Conservation (phyloP, 495 filamentous ascomycete species). For the Mycothermus thermophilus region DNA sequence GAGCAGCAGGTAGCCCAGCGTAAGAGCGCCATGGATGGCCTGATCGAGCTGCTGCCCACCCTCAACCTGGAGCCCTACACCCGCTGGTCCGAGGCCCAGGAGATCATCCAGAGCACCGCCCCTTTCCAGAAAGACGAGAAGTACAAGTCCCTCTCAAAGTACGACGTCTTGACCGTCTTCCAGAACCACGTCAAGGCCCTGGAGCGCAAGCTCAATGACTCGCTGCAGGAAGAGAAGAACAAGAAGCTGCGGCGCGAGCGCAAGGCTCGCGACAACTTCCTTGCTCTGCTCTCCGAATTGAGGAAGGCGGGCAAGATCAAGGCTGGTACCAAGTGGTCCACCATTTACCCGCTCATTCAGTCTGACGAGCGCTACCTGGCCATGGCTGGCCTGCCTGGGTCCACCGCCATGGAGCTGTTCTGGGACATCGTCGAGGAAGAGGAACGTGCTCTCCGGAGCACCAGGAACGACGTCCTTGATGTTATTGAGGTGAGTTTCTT, state of each 20-base stretch:
- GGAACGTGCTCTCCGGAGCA: conserved; percentile 65
- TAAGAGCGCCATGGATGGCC: conserved; percentile 74
- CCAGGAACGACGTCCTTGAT: conserved; percentile 75
- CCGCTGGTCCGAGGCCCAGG: conserved; percentile 83
- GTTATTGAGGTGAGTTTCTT: conserved; percentile 63
- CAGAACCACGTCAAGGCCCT: conserved; percentile 88
- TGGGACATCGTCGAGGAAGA: conserved; percentile 96
- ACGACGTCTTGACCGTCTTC: conserved; percentile 83
- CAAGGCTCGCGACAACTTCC: conserved; percentile 68
- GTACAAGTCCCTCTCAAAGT: conserved; percentile 75
- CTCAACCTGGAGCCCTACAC: conserved; percentile 86
- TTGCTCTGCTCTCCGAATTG: conserved; percentile 58
- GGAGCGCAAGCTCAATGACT: conserved; percentile 80
- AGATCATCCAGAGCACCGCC: conserved; percentile 62
- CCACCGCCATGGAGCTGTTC: conserved; percentile 84
- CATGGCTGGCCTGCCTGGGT: conserved; percentile 77
- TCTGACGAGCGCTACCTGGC: conserved; percentile 72
- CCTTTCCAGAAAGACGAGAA: conserved; percentile 74
- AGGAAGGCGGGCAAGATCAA: conserved; percentile 71
- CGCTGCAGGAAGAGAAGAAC: conserved; percentile 72
- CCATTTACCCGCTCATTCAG: conserved; percentile 62
- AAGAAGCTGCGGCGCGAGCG: conserved; percentile 67
- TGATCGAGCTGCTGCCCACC: conserved; percentile 67
- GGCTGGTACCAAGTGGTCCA: conserved; percentile 79
- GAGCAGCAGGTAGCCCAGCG: conserved; percentile 58